Conservation (phyloP, 345 rosid genomes). For the Boechera stricta region DNA sequence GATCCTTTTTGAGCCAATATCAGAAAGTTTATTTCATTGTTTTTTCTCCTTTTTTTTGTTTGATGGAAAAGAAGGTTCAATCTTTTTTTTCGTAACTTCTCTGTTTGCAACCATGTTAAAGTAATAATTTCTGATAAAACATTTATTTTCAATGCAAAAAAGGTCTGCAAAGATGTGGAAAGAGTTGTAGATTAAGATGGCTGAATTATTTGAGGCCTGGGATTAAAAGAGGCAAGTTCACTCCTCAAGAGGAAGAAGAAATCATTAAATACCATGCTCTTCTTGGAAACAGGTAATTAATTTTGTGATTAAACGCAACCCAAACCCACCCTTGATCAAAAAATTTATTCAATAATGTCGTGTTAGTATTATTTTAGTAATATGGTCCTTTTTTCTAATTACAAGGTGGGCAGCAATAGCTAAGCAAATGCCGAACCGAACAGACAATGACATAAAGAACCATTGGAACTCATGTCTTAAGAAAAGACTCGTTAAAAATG, state of each 20-base stretch:
- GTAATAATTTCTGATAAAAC: background rate
- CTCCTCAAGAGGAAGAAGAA: slow-evolving; percentile 39
- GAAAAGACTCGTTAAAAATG: slow-evolving; percentile 40
- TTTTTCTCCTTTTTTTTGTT: background rate
- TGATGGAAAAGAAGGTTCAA: slow-evolving; percentile 2
- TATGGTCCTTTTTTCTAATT: background rate
- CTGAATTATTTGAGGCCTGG: slow-evolving; percentile 46
- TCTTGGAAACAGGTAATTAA: slow-evolving; percentile 42
- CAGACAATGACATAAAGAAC: slow-evolving; percentile 50
- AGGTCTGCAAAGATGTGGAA: slow-evolving; percentile 47
- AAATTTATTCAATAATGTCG: background rate
- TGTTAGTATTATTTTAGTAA: background rate
- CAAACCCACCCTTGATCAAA: background rate
- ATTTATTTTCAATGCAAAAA: background rate
- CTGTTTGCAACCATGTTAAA: slow-evolving; percentile 23
- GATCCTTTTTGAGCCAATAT: background rate
- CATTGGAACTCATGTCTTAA: slow-evolving; percentile 48
- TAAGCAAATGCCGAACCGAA: slow-evolving; percentile 42
- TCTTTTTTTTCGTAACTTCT: slow-evolving; percentile 2
- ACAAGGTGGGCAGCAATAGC: slow-evolving; percentile 50
- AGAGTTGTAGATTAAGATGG: slow-evolving; percentile 47
- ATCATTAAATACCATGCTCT: slow-evolving; percentile 36
- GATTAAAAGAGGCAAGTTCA: slow-evolving; percentile 44
- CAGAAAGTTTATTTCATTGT: slow-evolving; percentile 4
- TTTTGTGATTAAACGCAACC: background rate